phyloP scores from a whole-genome alignment of 768 basidiomycete species.

The Cyathus striatus region DNA sequence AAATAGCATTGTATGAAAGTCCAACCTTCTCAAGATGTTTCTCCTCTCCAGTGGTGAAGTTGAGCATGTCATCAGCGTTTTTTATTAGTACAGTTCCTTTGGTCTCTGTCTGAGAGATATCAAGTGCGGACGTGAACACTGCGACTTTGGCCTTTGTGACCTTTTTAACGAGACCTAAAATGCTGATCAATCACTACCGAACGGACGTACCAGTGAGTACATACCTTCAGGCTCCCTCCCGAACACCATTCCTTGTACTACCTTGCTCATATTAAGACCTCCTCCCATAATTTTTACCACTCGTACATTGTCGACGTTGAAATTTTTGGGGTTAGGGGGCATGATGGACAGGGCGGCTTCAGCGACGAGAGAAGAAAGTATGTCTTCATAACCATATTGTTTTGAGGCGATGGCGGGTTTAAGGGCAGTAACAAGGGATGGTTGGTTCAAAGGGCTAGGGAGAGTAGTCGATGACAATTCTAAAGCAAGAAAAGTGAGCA shows the following conservation, averaged over 20 bases:
- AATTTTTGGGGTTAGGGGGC: conserved; percentile 83
- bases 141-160: conserved; percentile 86
- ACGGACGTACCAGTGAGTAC: conserved; percentile 9
- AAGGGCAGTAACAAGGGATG: conserved; percentile 68
- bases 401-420: conserved; percentile 94
- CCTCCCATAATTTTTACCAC: conserved; percentile 99
- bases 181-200: not conserved
- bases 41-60: conserved; percentile 95
- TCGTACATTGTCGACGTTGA: conserved; percentile 97
- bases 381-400: conserved; percentile 92
- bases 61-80: conserved; percentile 94
- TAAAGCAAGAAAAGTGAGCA: conserved; percentile 21
- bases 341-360: conserved; percentile 92
- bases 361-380: conserved; percentile 77
- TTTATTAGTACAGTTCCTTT: conserved; percentile 97
- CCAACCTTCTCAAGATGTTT: conserved; percentile 87
- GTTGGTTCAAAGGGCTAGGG: conserved; percentile 66
- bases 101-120: conserved; percentile 95
- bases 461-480: conserved; percentile 68
- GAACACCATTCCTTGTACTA: conserved; percentile 98
- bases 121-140: conserved; percentile 90
- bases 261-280: conserved; percentile 74
- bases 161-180: conserved; percentile 75
- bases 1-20: too few relatives aligned
- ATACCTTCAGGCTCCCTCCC: conserved; percentile 91